Conservation (phyloP, 306 rosid genomes). For the Echinosophora koreensis region DNA sequence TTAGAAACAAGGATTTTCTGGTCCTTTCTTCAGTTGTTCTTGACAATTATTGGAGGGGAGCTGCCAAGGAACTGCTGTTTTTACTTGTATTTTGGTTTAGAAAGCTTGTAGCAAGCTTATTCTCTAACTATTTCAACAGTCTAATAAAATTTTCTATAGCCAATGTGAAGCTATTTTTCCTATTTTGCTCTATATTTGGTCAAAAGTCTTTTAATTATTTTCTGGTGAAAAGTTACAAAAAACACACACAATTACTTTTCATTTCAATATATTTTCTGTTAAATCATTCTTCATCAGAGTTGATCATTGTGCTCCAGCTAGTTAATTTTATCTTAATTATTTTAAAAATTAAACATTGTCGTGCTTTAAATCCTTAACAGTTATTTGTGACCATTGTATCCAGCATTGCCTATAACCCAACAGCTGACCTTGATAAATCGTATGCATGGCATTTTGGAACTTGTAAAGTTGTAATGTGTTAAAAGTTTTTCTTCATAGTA, state of each 20-base stretch:
- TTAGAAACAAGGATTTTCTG: constrained; percentile 3
- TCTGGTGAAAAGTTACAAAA: background rate
- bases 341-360: background rate
- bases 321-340: background rate
- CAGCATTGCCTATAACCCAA: constrained; percentile 4
- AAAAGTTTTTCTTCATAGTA: background rate
- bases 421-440: background rate
- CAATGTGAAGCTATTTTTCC: background rate
- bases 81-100: background rate
- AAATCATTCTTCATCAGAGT: background rate
- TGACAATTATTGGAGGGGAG: constrained; percentile 2
- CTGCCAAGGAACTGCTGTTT: background rate
- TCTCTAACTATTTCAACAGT: constrained; percentile 5
- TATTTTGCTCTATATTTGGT: background rate
- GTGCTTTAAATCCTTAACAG: background rate
- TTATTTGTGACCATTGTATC: background rate
- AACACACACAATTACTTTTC: background rate
- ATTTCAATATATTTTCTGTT: background rate
- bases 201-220: background rate
- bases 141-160: background rate
- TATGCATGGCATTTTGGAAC: background rate
- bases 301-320: constrained; percentile 27
- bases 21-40: constrained; percentile 5
- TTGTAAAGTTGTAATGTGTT: background rate
- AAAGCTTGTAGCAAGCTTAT: constrained; percentile 28